Evolutionary conservation across 257 asterid species (phyloP).

Genomic region (Nicotiana attenuata): DNA sequence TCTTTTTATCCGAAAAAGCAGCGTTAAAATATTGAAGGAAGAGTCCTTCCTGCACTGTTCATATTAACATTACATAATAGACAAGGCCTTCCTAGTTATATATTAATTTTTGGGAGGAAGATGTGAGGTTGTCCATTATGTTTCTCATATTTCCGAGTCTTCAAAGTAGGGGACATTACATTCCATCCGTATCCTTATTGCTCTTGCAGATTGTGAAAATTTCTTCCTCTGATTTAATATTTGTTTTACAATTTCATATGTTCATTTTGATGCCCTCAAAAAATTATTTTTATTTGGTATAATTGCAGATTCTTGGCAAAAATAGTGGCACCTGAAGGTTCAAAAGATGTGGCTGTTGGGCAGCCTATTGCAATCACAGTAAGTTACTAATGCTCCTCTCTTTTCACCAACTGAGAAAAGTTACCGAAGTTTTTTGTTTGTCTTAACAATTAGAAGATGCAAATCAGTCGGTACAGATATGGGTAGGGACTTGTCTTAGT

Average conservation of each 20-base stretch:
- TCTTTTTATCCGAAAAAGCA: background rate
- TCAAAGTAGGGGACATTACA: background rate
- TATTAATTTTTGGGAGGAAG: background rate
- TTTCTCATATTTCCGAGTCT: background rate
- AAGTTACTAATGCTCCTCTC: constrained; percentile 25
- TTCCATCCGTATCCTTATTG: background rate
- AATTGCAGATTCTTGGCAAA: constrained; percentile 78
- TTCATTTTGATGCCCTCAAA: background rate
- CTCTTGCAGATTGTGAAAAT: background rate
- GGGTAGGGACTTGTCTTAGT: background rate
- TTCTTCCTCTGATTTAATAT: background rate
- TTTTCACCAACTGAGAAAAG: background rate
- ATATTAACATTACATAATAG: background rate
- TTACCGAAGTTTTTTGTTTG: background rate
- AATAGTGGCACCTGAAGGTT: constrained; percentile 89
- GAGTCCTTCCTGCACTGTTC: background rate
- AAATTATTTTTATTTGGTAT: background rate
- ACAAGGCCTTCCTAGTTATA: background rate
- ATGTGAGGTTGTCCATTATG: background rate
- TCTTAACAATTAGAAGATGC: background rate
- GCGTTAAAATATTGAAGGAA: background rate
- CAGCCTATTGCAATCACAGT: constrained; percentile 92
- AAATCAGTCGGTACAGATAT: background rate
- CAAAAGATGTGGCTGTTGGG: constrained; percentile 92
- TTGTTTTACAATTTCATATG: background rate